Percentiles rank a stretch among this genome's conserved stretches.
Conservation (phyloP, 2,329 filamentous ascomycete species). For the Saccharata proteae region DNA sequence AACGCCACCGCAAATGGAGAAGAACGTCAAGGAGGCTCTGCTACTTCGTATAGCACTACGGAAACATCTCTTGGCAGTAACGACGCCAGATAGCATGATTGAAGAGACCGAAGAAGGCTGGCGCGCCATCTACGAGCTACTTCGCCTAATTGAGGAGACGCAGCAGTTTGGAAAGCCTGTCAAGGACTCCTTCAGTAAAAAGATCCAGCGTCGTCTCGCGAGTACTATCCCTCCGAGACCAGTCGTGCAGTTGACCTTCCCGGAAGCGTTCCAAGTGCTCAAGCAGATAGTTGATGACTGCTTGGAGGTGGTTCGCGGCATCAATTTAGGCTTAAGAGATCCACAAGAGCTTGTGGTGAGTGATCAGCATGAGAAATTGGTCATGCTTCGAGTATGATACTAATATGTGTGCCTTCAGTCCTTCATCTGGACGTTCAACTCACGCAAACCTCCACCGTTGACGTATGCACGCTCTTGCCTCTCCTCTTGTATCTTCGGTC, state of each 20-base stretch:
- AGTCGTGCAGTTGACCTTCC: constrained; percentile 65
- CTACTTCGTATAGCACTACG: constrained; percentile 55
- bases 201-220: constrained; percentile 81
- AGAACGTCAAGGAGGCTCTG: constrained; percentile 42
- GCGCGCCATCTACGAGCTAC: constrained; percentile 23
- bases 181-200: constrained; percentile 72
- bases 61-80: constrained; percentile 46
- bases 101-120: constrained; percentile 20
- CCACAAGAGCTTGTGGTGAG: constrained; percentile 21
- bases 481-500: constrained; percentile 62
- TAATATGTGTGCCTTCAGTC: too few species aligned
- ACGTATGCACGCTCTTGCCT: constrained; percentile 74
- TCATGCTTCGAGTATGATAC: not conserved
- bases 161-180: constrained; percentile 52
- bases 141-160: constrained; percentile 48
- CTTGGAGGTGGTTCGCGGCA: constrained; percentile 38
- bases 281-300: constrained; percentile 61
- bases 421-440: constrained; percentile 62
- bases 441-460: constrained; percentile 68
- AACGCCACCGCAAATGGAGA: constrained; percentile 18
- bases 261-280: constrained; percentile 59
- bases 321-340: constrained; percentile 15
- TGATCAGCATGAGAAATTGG: not conserved
- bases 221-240: constrained; percentile 89
- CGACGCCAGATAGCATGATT: constrained; percentile 26